Evolutionary conservation across 208 protist species (phyloP), one percentile per base, ranked within the genome.

Genomic region (Acanthamoeba sp.): DNA sequence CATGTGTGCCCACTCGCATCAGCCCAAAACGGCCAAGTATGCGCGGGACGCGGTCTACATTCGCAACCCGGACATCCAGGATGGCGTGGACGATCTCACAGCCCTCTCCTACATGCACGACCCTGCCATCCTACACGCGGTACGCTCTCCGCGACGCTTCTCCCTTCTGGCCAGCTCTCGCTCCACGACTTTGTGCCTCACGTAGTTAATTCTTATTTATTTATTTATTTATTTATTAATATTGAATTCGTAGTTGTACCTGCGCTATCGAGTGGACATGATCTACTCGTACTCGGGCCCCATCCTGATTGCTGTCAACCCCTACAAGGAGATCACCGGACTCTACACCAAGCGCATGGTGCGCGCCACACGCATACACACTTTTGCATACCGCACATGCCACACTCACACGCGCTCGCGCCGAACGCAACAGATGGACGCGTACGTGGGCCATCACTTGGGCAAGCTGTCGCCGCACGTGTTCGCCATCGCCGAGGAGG

Each of bases 231-330:
- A 27, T 38, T 76, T 76, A 27, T 14, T 6, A 38, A 38, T 22
- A 14, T 14, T 42, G 27, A 6, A 80, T n/a, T 48, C 32, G 1
- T 27, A 48, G 42, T 16, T 94, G 12, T 29, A 87, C 38, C 18
- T 94, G 92, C 92, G 92, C 52, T 94, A 90, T 34, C 14, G 80
- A 38, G 4, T 94, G 55, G 52, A 94, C 55, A 87, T 78, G 80
- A 90, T 91, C 32, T 94, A 94, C n/a, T 78, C 92, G 12, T 94
- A 87, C 38, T 12, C 80, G 12, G 92, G 92, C 5, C 73, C 92
- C 40, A 87, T 94, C 9, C 59, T 87, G 7, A 90, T 94, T 27
- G 78, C 78, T 3, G 98, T 99, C 32, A 99, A 99, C 90, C 98
- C 98, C 38, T 99, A 96, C 87, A 76, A 98, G 94, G 95, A 96